Percentiles rank a stretch among this genome's conserved stretches.
These are phyloP conservation scores for Stylonectria norvegica DNA, from an alignment of 2,329 filamentous ascomycete species.

Conservation along the genomic window DNA sequence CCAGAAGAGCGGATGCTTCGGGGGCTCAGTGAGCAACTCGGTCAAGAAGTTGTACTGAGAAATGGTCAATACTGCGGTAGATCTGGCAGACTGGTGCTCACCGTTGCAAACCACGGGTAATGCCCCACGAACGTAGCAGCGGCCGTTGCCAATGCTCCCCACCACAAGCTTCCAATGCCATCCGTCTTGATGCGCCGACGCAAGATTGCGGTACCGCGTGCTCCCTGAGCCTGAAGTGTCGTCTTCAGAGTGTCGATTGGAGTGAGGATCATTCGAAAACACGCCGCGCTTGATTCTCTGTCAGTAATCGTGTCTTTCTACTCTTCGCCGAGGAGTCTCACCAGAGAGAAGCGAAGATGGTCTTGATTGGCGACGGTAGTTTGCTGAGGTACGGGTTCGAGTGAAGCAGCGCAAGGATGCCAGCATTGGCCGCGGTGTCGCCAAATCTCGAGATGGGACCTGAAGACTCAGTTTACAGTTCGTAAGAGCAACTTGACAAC, in stretches of 20 bases:
- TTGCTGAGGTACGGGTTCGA: conserved; percentile 44
- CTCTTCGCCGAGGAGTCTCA: neutral
- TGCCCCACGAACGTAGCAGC: conserved; percentile 48
- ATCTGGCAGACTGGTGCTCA: conserved; percentile 16
- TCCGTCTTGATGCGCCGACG: conserved; percentile 43
- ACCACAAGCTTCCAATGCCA: conserved; percentile 46
- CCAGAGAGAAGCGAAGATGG: conserved; percentile 46
- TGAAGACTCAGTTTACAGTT: conserved; percentile 15
- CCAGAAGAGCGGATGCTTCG: conserved; percentile 36
- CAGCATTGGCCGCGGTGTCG: conserved; percentile 48
- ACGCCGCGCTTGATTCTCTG: conserved; percentile 34
- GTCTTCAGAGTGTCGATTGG: conserved; percentile 50
- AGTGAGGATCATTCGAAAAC: conserved; percentile 46
- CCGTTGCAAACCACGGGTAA: conserved; percentile 50
- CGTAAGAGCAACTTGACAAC: rapidly evolving
- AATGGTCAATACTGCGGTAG: neutral
- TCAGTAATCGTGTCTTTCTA: conserved; percentile 5
- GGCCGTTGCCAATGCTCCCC: conserved; percentile 47
- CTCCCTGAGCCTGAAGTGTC: conserved; percentile 46
- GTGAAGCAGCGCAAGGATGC: conserved; percentile 45
- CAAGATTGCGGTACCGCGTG: conserved; percentile 40
- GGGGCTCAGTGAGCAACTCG: conserved; percentile 37
- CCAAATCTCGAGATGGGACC: conserved; percentile 45
- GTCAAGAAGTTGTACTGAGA: conserved; percentile 42
- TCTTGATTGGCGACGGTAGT: conserved; percentile 42